A percentile compares a stretch with the other conserved stretches of the same genome.
These are phyloP conservation scores for Phytophthora ramorum DNA, from an alignment of 352 stramenopile genomes.

Conservation along the genomic window DNA sequence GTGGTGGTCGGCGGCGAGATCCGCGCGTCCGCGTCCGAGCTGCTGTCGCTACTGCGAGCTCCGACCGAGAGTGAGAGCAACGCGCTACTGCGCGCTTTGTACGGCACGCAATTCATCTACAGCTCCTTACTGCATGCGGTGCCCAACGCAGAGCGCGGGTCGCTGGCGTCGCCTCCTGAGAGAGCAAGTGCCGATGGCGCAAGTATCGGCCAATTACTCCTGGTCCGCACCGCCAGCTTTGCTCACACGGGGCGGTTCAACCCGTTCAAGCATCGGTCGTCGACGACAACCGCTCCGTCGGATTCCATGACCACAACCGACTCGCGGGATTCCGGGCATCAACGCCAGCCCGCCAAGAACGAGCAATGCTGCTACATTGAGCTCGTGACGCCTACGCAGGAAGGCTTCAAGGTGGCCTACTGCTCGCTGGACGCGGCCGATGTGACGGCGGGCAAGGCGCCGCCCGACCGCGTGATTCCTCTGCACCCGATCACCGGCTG, in stretches of 20 bases:
- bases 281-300: neutral
- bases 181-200: neutral
- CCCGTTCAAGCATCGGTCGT: conserved; percentile 5
- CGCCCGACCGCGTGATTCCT: conserved; percentile 33
- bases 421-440: conserved; percentile 35
- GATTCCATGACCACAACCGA: conserved; percentile 14
- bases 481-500: conserved; percentile 44
- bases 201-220: conserved; percentile 26
- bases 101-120: conserved; percentile 46
- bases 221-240: conserved; percentile 31
- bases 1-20: conserved; percentile 34
- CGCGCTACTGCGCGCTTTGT: conserved; percentile 31
- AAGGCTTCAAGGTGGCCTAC: conserved; percentile 36
- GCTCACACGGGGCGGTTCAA: conserved; percentile 19
- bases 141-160: conserved; percentile 12
- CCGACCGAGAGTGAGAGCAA: conserved; percentile 49
- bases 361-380: conserved; percentile 46
- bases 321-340: conserved; percentile 2
- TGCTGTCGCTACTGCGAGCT: conserved; percentile 34
- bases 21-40: conserved; percentile 17
- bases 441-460: conserved; percentile 38
- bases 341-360: conserved; percentile 24
- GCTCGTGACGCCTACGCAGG: conserved; percentile 25
- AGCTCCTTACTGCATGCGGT: conserved; percentile 44
- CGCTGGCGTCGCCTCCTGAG: conserved; percentile 6